Percentiles rank a stretch among this genome's conserved stretches.
phyloP scores from a whole-genome alignment of 2,329 filamentous ascomycete genomes.

The Trichoderma sp. region DNA sequence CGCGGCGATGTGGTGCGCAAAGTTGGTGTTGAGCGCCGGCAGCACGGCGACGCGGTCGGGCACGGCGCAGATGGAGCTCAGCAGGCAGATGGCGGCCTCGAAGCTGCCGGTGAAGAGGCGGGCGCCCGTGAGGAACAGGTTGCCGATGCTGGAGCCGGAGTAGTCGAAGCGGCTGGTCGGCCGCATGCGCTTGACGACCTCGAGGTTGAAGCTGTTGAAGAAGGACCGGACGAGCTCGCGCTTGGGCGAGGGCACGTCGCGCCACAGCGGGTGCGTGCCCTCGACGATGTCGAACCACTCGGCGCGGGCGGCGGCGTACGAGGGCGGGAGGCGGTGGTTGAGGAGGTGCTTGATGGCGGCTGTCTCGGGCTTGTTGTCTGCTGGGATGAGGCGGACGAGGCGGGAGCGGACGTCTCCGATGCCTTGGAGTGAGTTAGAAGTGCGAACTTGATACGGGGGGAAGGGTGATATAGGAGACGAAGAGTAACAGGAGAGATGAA shows the following conservation, averaged over 20 bases:
- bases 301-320: conserved; percentile 61
- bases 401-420: conserved; percentile 56
- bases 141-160: conserved; percentile 73
- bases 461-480: too few relatives aligned
- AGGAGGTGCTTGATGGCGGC: conserved; percentile 80
- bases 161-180: conserved; percentile 78
- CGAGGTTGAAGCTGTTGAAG: conserved; percentile 74
- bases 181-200: conserved; percentile 75
- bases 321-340: conserved; percentile 76
- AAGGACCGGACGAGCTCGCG: conserved; percentile 76
- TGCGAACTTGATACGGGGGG: too few relatives aligned
- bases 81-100: conserved; percentile 87
- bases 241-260: conserved; percentile 68
- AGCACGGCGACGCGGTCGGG: conserved; percentile 76
- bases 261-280: conserved; percentile 77
- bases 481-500: too few relatives aligned
- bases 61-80: conserved; percentile 85
- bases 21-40: conserved; percentile 91
- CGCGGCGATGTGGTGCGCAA: conserved; percentile 91
- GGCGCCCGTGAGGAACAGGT: conserved; percentile 80
- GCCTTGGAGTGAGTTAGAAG: conserved; percentile 50
- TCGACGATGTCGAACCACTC: conserved; percentile 93
- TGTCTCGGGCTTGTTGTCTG: conserved; percentile 62
- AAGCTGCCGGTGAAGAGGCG: conserved; percentile 90
- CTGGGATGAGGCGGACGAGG: conserved; percentile 85